Base-by-base conservation (phyloP, 768 basidiomycete species). In the Tylopilus cervinicoccineus region DNA sequence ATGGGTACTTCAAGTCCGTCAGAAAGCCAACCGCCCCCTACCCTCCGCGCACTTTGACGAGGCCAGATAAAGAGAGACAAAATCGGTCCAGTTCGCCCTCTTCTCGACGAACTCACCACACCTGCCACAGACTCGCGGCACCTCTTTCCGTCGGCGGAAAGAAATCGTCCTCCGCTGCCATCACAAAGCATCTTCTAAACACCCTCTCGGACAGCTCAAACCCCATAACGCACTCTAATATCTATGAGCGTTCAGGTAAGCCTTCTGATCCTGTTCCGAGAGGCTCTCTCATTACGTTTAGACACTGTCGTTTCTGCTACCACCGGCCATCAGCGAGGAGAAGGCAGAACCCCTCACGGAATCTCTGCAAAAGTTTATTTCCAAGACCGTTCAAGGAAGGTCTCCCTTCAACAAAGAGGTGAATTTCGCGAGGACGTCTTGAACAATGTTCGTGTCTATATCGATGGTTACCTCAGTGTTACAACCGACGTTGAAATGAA, bases 401-500 rank as follows among this genome's bases (percentile, higher is more conserved):
- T 86, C 29, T 52, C 60, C 14, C 54, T 60, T 46, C 63, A 72
- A 43, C 54, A 52, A 14, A 41, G 52, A 29, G 55, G 62, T 2
- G 42, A 38, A 32, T 28, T 33, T 37, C 34, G 44, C 5, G 43
- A 38, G 5, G 65, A 70, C 54, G 55, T 74, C 24, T 57, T 67
- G 61, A 59, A 50, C 70, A 58, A 77, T 55, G 75, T 80, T 39
- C 73, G 75, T 43, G 71, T 81, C n/a, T 87, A 87, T 54, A 83
- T 88, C 58, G 74, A 82, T 55, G 89, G 86, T 1, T 88, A 80
- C 58, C 70, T 88, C 49, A 73, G 72, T 26, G 75, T 76, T 37
- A 88, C 86, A 19, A 92, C 88, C 2, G 88, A 90, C 60, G 77
- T 85, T 42, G 88, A 92, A 66, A 81, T 93, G 72, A 90, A 82